Evolutionary conservation across 139 green algal species (phyloP).

Genomic region (Coccomyxa sp.): DNA sequence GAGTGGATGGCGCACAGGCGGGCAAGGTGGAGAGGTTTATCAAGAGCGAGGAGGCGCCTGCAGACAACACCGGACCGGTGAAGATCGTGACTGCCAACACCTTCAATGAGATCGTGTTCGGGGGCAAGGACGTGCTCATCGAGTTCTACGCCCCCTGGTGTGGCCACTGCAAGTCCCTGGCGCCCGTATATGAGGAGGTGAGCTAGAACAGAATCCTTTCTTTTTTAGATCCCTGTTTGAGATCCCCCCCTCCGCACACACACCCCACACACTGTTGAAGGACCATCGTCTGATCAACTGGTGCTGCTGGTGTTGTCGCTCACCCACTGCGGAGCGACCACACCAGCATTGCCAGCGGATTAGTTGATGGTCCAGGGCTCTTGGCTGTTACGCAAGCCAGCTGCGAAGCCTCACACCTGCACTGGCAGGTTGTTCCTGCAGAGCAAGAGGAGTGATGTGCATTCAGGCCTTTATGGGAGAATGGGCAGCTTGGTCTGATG

Average conservation of each 20-base stretch:
- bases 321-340: no score
- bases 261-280: background rate
- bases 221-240: background rate
- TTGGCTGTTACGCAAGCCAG: no score
- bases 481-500: background rate
- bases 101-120: conserved; percentile 50
- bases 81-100: conserved; percentile 30
- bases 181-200: conserved; percentile 51
- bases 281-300: background rate
- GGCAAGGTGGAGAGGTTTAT: conserved; percentile 32
- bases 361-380: no score
- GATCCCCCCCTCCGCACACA: background rate
- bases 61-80: conserved; percentile 36
- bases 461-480: no score
- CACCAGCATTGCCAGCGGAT: no score
- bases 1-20: background rate
- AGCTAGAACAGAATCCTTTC: background rate
- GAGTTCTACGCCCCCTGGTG: conserved; percentile 65
- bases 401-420: no score
- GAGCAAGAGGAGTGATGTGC: no score
- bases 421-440: no score
- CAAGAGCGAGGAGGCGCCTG: conserved; percentile 40
- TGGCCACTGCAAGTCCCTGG: conserved; percentile 60
- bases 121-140: conserved; percentile 50
- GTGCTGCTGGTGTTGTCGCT: no score